phyloP scores from a whole-genome alignment of 306 rosid species.

The Hylodesmum podocarpum region DNA sequence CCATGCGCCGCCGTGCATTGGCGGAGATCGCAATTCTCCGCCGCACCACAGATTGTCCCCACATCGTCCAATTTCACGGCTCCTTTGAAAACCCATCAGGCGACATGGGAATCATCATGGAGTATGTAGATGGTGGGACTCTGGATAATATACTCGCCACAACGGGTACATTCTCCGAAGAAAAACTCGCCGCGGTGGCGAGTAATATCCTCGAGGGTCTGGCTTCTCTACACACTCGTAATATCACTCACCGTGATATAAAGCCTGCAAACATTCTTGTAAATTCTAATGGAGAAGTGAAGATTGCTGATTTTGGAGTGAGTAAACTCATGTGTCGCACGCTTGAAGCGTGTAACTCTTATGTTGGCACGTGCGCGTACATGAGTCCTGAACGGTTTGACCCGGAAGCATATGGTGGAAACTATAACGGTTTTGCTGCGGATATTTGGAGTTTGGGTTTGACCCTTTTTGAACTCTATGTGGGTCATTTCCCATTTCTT shows the following conservation, averaged over 20 bases:
- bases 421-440: slow-evolving; percentile 72
- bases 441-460: slow-evolving; percentile 95
- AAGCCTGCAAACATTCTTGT: slow-evolving; percentile 79
- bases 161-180: slow-evolving; percentile 58
- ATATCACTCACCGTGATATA: slow-evolving; percentile 82
- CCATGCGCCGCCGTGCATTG: slow-evolving; percentile 61
- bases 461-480: slow-evolving; percentile 74
- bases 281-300: slow-evolving; percentile 54
- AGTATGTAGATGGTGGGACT: slow-evolving; percentile 70
- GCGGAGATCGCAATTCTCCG: slow-evolving; percentile 81
- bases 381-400: slow-evolving; percentile 98
- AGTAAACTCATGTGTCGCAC: slow-evolving; percentile 75
- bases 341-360: slow-evolving; percentile 76
- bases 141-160: slow-evolving; percentile 47
- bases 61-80: slow-evolving; percentile 51
- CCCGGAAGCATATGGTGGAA: slow-evolving; percentile 79
- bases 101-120: slow-evolving; percentile 75
- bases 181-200: slow-evolving; percentile 53
- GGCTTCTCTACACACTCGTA: slow-evolving; percentile 70
- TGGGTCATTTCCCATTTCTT: slow-evolving; percentile 89
- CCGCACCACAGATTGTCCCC: slow-evolving; percentile 77
- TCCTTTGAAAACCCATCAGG: slow-evolving; percentile 81
- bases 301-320: slow-evolving; percentile 89
- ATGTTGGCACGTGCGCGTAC: slow-evolving; percentile 94
- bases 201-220: slow-evolving; percentile 72